Base-by-base conservation (phyloP, 345 rosid genomes). In the Eucalyptus guilfoylei region DNA sequence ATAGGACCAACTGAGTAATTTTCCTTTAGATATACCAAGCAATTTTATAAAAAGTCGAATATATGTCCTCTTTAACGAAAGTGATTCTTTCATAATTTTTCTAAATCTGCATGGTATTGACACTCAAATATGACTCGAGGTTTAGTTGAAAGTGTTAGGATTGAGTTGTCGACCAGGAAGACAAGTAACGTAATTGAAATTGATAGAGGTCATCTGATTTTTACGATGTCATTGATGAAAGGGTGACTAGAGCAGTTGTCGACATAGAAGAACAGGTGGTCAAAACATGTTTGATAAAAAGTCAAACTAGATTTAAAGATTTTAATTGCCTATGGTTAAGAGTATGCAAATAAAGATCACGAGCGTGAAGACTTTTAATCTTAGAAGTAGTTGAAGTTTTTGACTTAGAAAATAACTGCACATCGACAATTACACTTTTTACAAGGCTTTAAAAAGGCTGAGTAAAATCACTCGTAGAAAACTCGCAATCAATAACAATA, bases 401-500 rank as follows among this genome's bases (percentile, higher is more conserved):
- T 10, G 62, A 55, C 62, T 24, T 55, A 10, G 62, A 1, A 55
- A 55, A 55, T 55, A 55, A 10, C 3, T 0, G 30, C 62, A 55
- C 62, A 24, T 55, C 62, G 2, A 55, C 62, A 24, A 2, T 55
- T 1, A 55, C 1, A 55, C 62, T 10, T 55, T 23, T 10, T 55
- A 55, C 6, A 5, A 5, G 62, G 30, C 30, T 23, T 23, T 55
- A 26, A 55, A 24, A 55, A 2, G 30, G 14, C 1, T 0, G 1
- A 55, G 13, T 24, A 24, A 26, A 55, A 55, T 55, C 30, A 23
- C 3, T 24, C 0, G 14, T 24, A 55, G 3, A 55, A 55, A 26
- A 55, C 6, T 26, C 3, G 6, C 30, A 55, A 24, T 55, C 1
- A 24, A 24, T 3, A 24, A 55, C 2, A 55, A 0, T 55, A 23